A percentile compares a stretch with the other conserved stretches of the same genome.
These are phyloP conservation scores for Heliamphora ciliata DNA, from an alignment of 179 eudicot species.

Conservation along the genomic window DNA sequence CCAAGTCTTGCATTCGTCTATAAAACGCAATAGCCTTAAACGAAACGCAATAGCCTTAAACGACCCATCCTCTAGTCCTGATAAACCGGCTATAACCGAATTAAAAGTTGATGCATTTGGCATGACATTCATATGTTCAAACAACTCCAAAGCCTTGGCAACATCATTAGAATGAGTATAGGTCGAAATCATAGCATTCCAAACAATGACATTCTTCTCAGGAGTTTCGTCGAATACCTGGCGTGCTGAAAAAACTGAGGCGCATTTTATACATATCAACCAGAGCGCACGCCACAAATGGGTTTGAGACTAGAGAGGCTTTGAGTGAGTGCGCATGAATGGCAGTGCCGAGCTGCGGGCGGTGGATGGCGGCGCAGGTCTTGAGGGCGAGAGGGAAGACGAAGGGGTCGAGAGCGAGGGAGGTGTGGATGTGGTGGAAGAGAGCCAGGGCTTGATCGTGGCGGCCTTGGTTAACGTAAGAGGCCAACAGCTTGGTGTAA, in stretches of 20 bases:
- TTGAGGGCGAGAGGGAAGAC: constrained; percentile 68
- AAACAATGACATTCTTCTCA: constrained; percentile 38
- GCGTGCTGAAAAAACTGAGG: constrained; percentile 31
- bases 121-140: constrained; percentile 39
- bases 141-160: constrained; percentile 34
- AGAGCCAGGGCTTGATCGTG: constrained; percentile 49
- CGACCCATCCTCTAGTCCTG: constrained; percentile 31
- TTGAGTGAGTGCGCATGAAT: constrained; percentile 46
- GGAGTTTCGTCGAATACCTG: constrained; percentile 46
- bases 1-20: constrained; percentile 36
- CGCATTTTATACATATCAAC: constrained; percentile 49
- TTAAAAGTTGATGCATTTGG: constrained; percentile 51
- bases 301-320: constrained; percentile 36
- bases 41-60: constrained; percentile 34
- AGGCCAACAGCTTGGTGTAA: constrained; percentile 43
- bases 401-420: constrained; percentile 46
- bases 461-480: constrained; percentile 49
- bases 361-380: constrained; percentile 37
- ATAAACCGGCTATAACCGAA: constrained; percentile 41
- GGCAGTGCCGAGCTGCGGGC: constrained; percentile 33
- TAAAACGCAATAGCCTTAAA: too few relatives aligned
- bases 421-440: constrained; percentile 50
- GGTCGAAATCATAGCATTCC: constrained; percentile 58
- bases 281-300: constrained; percentile 51
- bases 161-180: constrained; percentile 33